These are phyloP conservation scores for Wolfiporia cocos DNA, from an alignment of 1,284 basidiomycete genomes.

Conservation along the genomic window DNA sequence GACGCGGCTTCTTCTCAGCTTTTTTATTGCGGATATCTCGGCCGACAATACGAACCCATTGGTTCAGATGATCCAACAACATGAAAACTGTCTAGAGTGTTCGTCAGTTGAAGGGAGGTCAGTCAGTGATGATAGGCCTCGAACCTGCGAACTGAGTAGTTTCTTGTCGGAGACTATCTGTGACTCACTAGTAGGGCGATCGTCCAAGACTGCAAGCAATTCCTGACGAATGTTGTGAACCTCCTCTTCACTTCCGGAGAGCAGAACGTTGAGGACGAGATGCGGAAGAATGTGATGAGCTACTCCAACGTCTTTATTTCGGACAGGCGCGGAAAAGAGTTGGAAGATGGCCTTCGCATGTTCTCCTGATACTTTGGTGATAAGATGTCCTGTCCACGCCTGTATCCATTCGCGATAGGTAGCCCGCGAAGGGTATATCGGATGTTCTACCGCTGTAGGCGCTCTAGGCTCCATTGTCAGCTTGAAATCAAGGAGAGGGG, in stretches of 20 bases:
- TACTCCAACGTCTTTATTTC: conserved; percentile 87
- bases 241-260: conserved; percentile 67
- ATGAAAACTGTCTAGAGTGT: conserved; percentile 82
- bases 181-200: conserved; percentile 71
- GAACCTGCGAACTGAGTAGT: conserved; percentile 85
- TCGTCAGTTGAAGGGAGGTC: too few relatives aligned
- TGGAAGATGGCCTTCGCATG: conserved; percentile 70
- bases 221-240: conserved; percentile 69
- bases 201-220: conserved; percentile 78
- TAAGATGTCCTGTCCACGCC: conserved; percentile 84
- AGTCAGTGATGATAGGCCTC: too few relatives aligned
- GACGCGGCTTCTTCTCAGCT: conserved; percentile 41
- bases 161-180: conserved; percentile 69
- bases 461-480: conserved; percentile 46
- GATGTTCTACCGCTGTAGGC: conserved; percentile 41
- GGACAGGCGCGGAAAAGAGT: conserved; percentile 75
- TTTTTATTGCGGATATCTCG: conserved; percentile 50
- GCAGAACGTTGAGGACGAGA: conserved; percentile 81
- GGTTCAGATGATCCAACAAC: conserved; percentile 92
- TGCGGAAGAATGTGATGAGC: conserved; percentile 91
- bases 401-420: conserved; percentile 98
- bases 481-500: conserved; percentile 79
- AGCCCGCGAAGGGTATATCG: conserved; percentile 71
- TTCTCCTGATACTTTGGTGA: conserved; percentile 54
- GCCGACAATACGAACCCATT: conserved; percentile 75